Conservation (phyloP, 768 basidiomycete species). For the Russula griseocarnosa region DNA sequence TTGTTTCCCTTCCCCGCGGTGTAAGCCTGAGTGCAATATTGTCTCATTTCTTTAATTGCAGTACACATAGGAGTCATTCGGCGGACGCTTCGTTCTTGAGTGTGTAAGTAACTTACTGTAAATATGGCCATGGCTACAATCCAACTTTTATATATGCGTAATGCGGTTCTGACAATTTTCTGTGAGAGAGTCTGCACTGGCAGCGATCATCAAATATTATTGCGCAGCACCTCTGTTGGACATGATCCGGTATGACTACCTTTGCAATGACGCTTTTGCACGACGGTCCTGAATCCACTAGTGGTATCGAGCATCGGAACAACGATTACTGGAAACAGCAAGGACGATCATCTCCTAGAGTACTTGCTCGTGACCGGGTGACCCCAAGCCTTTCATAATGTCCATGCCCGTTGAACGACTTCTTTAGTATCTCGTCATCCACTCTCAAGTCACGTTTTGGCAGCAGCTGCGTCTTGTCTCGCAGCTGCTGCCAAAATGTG, state of each 20-base stretch:
- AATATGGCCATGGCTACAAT: not conserved
- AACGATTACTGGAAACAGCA: conserved; percentile 94
- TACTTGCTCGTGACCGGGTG: conserved; percentile 59
- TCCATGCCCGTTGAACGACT: conserved; percentile 99
- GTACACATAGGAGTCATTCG: not conserved
- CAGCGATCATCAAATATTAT: conserved; percentile 30
- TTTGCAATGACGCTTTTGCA: conserved; percentile 92
- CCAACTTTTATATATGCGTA: not conserved
- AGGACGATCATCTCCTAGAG: conserved; percentile 92
- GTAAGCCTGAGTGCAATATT: not conserved
- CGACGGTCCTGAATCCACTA: conserved; percentile 99
- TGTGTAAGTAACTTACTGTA: not conserved
- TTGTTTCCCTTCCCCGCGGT: too few relatives aligned
- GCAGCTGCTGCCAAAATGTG: too few relatives aligned
- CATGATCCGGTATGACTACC: conserved; percentile 82
- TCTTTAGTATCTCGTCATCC: conserved; percentile 68
- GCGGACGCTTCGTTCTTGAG: not conserved
- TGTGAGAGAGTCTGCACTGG: not conserved
- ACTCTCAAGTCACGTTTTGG: conserved; percentile 77
- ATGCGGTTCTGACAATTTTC: not conserved
- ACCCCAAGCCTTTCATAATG: conserved; percentile 94
- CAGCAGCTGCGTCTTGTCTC: too few relatives aligned
- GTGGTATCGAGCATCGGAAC: conserved; percentile 90
- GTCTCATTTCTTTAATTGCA: not conserved
- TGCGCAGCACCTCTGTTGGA: conserved; percentile 87